Evolutionary conservation across 345 rosid genomes (phyloP), one percentile per base, ranked within the genome.

Genomic region (Gossypioides kirkii): DNA sequence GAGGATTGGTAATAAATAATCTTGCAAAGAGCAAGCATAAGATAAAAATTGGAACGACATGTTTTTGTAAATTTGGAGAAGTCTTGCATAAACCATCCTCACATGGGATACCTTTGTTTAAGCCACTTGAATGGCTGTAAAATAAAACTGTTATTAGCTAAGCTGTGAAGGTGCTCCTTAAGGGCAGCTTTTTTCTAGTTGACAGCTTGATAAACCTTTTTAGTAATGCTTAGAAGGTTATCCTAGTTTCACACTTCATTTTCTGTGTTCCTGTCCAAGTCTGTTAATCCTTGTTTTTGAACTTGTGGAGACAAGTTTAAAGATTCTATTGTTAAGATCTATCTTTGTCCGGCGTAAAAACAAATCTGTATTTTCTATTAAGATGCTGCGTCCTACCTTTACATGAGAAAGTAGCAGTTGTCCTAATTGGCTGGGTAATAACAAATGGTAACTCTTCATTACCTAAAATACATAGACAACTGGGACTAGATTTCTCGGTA

Each of bases 81-180:
- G 49, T 54, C 41, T 70, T 70, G 49, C 61, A 36, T 70, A 53
- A 70, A 69, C 58, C 42, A 68, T 32, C 26, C 22, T 52, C 61
- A 32, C 61, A 12, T 52, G 61, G n/a, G 28, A n/a, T 50, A 10
- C 32, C 28, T 52, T 36, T 36, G 41, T 69, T 32, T 26, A 69
- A 10, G 17, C 26, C 59, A 16, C 59, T 47, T 26, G 59, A 43
- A 26, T 69, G 59, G 3, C 25, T 23, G 5, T 52, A n/a, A 32
- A 32, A 32, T 23, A 32, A 2, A 53, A 6, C 45, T 69, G 25
- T 52, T 52, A 69, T 69, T 69, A 36, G 42, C 71, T 67, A 52
- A 52, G 25, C 14, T 32, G 22, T 22, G 28, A 23, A 52, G 28
- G 17, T 28, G 20, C 70, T 32, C 38, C 1, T 32, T 32, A 32